phyloP scores from a whole-genome alignment of 169 alveolate genomes.

The Neospora caninum region DNA sequence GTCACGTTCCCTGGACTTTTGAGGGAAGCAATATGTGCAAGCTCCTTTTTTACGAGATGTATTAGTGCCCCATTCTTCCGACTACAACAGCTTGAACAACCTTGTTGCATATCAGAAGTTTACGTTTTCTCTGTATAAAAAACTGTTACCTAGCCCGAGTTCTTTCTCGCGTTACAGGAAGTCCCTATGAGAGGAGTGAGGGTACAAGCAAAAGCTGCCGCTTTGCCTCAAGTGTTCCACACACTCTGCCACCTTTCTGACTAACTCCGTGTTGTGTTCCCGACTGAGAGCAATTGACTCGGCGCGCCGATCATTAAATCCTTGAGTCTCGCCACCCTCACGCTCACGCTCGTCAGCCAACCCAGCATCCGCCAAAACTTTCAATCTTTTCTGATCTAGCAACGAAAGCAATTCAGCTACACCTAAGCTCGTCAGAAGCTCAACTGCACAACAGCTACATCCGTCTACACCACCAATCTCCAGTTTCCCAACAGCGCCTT shows the following conservation, averaged over 20 bases:
- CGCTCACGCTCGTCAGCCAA: neutral
- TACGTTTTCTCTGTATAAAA: too few species aligned
- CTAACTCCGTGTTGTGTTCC: neutral
- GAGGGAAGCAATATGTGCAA: too few species aligned
- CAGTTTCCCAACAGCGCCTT: neutral
- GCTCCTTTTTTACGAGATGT: too few species aligned
- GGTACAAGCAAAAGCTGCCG: neutral
- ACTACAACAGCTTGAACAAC: too few species aligned
- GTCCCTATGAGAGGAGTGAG: neutral
- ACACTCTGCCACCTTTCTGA: neutral
- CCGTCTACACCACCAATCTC: neutral
- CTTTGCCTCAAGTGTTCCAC: neutral
- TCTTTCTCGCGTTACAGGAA: too few species aligned
- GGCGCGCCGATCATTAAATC: neutral
- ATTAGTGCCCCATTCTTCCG: too few species aligned
- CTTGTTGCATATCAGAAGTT: too few species aligned
- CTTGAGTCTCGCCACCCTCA: neutral
- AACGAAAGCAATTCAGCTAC: neutral
- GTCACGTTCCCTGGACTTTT: too few species aligned
- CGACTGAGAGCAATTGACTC: neutral
- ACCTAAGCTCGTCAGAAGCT: neutral
- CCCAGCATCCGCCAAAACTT: slow-evolving; percentile 1
- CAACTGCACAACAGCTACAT: neutral
- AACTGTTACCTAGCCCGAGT: too few species aligned
- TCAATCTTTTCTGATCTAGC: neutral